These are phyloP conservation scores for Pichia californica DNA, from an alignment of 805 yeast genomes.

Conservation along the genomic window DNA sequence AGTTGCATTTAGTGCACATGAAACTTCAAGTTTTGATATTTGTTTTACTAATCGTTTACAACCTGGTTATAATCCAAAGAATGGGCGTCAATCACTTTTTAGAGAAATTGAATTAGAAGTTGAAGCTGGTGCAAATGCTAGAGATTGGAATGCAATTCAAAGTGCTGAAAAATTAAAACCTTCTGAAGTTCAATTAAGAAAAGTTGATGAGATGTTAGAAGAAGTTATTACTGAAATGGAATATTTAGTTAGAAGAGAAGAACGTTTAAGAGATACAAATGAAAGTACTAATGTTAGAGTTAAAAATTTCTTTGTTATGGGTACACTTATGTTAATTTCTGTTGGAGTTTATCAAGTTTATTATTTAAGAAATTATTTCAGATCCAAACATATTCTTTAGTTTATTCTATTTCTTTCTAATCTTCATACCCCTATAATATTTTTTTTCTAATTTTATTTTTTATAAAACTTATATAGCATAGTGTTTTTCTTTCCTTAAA, in stretches of 20 bases:
- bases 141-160: constrained; percentile 96
- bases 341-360: constrained; percentile 91
- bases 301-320: constrained; percentile 71
- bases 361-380: constrained; percentile 89
- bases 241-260: constrained; percentile 84
- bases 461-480: too few species aligned
- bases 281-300: constrained; percentile 94
- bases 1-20: constrained; percentile 80
- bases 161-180: constrained; percentile 92
- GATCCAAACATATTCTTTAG: constrained; percentile 70
- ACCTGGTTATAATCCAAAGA: constrained; percentile 33
- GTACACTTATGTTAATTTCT: constrained; percentile 61
- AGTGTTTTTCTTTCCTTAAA: too few species aligned
- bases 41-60: constrained; percentile 70
- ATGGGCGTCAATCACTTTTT: constrained; percentile 28
- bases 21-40: constrained; percentile 80
- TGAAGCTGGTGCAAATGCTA: constrained; percentile 93
- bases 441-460: too few species aligned
- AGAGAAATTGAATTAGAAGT: constrained; percentile 86
- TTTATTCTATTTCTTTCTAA: not conserved
- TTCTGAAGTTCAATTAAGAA: constrained; percentile 81
- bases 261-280: constrained; percentile 90
- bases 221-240: constrained; percentile 77
- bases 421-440: not conserved
- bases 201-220: constrained; percentile 76